phyloP scores from a whole-genome alignment of 2,329 filamentous ascomycete species.

The Pestalotiopsis fici region DNA sequence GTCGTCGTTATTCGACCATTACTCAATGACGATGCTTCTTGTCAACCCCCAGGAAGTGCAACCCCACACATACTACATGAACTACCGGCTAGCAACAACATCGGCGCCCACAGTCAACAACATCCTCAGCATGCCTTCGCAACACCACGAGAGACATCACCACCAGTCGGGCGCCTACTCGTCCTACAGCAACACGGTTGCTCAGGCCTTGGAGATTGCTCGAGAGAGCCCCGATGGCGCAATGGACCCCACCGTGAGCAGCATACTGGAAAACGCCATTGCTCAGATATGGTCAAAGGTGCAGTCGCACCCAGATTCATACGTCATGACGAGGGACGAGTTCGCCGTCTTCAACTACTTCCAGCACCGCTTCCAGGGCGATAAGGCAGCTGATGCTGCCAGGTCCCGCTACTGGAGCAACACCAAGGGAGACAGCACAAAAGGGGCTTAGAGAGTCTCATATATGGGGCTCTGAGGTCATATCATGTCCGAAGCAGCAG shows the following conservation, averaged over 20 bases:
- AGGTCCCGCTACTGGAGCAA: slow-evolving; percentile 56
- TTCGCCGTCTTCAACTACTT: slow-evolving; percentile 89
- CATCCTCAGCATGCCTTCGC: slow-evolving; percentile 17
- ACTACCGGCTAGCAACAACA: slow-evolving; percentile 11
- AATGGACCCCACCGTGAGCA: slow-evolving; percentile 61
- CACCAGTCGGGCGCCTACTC: slow-evolving; percentile 9
- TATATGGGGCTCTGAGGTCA: background rate
- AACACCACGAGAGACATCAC: slow-evolving; percentile 12
- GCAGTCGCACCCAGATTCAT: slow-evolving; percentile 63
- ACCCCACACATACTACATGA: slow-evolving; percentile 13
- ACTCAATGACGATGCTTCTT: slow-evolving; percentile 17
- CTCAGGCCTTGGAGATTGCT: slow-evolving; percentile 73
- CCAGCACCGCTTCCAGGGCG: slow-evolving; percentile 63
- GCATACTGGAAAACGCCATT: slow-evolving; percentile 67
- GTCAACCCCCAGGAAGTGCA: slow-evolving; percentile 14
- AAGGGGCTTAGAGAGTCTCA: background rate
- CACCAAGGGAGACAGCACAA: slow-evolving; percentile 16
- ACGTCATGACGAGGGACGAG: slow-evolving; percentile 75
- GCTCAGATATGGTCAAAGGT: slow-evolving; percentile 69
- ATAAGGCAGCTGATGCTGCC: slow-evolving; percentile 47
- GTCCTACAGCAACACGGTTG: slow-evolving; percentile 46
- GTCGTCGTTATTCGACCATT: background rate
- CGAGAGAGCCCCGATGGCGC: slow-evolving; percentile 70
- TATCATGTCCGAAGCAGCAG: background rate
- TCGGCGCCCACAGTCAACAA: slow-evolving; percentile 12